These are phyloP conservation scores for Coffea humblotiana DNA, from an alignment of 305 asterid genomes.

Conservation along the genomic window DNA sequence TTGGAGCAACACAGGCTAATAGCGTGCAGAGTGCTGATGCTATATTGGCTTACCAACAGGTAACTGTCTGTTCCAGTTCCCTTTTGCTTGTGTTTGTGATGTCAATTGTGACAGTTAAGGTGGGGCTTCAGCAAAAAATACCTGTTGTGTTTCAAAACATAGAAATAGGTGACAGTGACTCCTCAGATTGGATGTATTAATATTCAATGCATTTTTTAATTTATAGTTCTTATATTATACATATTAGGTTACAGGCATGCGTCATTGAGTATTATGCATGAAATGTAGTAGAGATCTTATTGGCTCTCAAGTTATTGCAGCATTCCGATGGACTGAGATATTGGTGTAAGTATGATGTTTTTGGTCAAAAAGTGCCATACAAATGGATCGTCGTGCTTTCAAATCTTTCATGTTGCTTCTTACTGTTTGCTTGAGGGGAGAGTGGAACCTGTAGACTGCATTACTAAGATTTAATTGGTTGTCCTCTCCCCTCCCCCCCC, in stretches of 20 bases:
- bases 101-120: not conserved
- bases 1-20: slow-evolving; percentile 99
- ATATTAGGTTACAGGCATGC: not conserved
- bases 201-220: not conserved
- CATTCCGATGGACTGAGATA: not conserved
- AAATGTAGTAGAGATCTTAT: not conserved
- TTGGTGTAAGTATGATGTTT: not conserved
- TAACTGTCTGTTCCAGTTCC: slow-evolving; percentile 22
- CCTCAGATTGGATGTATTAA: not conserved
- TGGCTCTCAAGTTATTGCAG: not conserved
- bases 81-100: not conserved
- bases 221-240: not conserved
- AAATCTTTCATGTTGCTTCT: not conserved
- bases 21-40: slow-evolving; percentile 99
- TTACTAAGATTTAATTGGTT: too few relatives aligned
- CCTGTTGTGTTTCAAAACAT: not conserved
- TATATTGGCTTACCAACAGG: slow-evolving; percentile 94
- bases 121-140: not conserved
- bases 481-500: too few relatives aligned
- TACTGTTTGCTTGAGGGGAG: not conserved
- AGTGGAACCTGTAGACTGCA: too few relatives aligned
- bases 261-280: not conserved
- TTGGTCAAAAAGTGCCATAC: not conserved
- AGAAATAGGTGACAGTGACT: not conserved
- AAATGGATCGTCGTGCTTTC: not conserved